A percentile compares a stretch with the other conserved stretches of the same genome.
phyloP scores from a whole-genome alignment of 257 asterid species.

The Scutellaria minor region DNA sequence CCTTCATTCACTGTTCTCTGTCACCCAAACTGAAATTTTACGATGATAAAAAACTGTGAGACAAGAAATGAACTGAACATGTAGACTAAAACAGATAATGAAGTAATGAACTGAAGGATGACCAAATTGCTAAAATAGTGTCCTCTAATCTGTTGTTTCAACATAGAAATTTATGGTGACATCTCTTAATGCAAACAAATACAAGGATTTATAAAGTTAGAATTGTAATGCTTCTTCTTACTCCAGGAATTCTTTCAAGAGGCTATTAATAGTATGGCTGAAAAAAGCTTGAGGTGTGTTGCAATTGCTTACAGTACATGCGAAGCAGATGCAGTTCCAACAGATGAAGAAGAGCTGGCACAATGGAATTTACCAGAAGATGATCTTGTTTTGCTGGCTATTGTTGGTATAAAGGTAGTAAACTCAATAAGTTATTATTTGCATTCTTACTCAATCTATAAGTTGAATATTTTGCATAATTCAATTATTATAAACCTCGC shows the following conservation, averaged over 20 bases:
- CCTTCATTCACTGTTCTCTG: background rate
- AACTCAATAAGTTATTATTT: constrained; percentile 7
- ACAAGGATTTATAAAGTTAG: background rate
- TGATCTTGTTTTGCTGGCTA: constrained; percentile 74
- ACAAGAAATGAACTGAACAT: background rate
- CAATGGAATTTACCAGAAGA: constrained; percentile 87
- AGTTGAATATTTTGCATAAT: constrained; percentile 22
- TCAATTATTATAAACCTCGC: background rate
- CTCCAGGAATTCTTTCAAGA: constrained; percentile 69
- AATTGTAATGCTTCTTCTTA: constrained; percentile 27
- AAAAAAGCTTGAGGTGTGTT: constrained; percentile 90
- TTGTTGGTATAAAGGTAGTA: constrained; percentile 90
- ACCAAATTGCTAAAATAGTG: constrained; percentile 1
- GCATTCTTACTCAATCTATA: constrained; percentile 21
- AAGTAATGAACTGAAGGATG: constrained; percentile 13
- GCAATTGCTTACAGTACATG: constrained; percentile 81
- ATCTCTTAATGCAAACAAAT: constrained; percentile 4
- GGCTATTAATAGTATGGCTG: constrained; percentile 84
- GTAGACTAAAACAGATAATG: constrained; percentile 8
- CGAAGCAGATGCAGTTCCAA: constrained; percentile 65
- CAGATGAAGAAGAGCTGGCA: constrained; percentile 67
- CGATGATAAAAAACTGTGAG: background rate
- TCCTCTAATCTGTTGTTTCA: constrained; percentile 8
- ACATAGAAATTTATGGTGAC: constrained; percentile 18
- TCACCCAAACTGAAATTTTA: constrained; percentile 6